phyloP scores from a whole-genome alignment of 176 grass and related monocot genomes.

The Musa beccarii region DNA sequence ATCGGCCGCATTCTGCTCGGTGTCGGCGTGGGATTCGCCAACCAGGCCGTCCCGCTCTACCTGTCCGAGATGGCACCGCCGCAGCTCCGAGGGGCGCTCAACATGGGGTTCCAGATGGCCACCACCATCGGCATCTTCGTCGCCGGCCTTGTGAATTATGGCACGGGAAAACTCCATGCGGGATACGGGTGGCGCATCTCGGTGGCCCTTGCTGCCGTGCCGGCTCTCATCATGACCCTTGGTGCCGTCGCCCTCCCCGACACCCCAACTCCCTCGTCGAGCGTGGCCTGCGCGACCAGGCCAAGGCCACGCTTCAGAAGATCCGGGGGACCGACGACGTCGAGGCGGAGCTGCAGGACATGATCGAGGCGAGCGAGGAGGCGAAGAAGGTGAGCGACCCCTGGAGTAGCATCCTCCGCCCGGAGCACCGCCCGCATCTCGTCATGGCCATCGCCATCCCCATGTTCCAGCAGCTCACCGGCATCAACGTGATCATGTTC shows the following conservation, averaged over 20 bases:
- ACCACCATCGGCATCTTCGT: constrained; percentile 8
- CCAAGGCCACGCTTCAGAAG: neutral
- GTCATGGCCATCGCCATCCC: constrained; percentile 30
- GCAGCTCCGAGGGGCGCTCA: constrained; percentile 1
- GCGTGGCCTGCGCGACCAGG: neutral
- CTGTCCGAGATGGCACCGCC: constrained; percentile 6
- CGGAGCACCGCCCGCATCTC: constrained; percentile 26
- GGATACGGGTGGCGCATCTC: constrained; percentile 1
- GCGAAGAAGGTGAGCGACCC: neutral
- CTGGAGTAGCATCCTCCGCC: neutral
- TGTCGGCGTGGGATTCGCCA: constrained; percentile 2
- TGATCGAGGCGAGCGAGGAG: neutral
- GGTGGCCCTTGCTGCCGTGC: neutral
- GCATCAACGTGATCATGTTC: constrained; percentile 81
- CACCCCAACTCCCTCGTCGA: constrained; percentile 11
- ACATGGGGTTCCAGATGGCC: constrained; percentile 9
- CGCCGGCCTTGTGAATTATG: constrained; percentile 8
- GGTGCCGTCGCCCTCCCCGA: neutral
- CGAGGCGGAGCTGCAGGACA: constrained; percentile 4
- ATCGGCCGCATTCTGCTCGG: neutral
- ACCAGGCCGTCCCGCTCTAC: constrained; percentile 7
- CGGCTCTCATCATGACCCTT: neutral
- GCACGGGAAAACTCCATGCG: neutral
- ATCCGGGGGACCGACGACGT: neutral
- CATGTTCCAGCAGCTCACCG: constrained; percentile 64